phyloP scores from a whole-genome alignment of 108 stramenopile species.

The Schizochytrium sp. region DNA sequence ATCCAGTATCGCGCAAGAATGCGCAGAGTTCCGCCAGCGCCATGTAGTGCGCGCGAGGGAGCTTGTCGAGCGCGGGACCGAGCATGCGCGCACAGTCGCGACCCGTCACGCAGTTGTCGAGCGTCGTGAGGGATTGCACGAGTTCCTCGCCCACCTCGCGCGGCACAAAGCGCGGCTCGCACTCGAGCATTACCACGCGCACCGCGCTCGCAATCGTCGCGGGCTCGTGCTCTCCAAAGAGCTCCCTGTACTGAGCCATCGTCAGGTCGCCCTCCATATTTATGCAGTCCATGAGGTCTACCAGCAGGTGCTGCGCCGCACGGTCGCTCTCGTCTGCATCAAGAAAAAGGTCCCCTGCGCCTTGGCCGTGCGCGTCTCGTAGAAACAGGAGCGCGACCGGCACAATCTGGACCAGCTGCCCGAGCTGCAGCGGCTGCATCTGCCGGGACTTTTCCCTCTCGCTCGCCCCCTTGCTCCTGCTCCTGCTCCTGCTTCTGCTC shows the following conservation, averaged over 20 bases:
- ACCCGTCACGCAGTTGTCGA: background rate
- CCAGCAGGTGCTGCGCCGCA: background rate
- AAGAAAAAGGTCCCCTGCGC: background rate
- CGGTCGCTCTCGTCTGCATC: background rate
- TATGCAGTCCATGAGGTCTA: background rate
- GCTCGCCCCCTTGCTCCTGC: background rate
- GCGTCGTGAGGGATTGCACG: background rate
- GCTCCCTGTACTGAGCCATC: background rate
- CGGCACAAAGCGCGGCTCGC: background rate
- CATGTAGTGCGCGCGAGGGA: background rate
- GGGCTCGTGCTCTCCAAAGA: background rate
- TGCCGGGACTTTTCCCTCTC: background rate
- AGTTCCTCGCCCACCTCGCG: background rate
- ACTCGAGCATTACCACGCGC: background rate
- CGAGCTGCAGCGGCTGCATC: background rate
- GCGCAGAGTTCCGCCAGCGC: constrained; percentile 7
- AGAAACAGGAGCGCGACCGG: background rate
- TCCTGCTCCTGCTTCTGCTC: no score
- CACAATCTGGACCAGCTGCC: background rate
- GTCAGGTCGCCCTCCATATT: background rate
- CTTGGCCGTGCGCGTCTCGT: background rate
- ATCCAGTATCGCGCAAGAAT: background rate
- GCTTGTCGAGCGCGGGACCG: background rate
- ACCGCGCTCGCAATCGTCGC: background rate
- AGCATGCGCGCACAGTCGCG: background rate